Evolutionary conservation across 2,329 filamentous ascomycete species (phyloP).

Genomic region (Nigrospora sphaerica): DNA sequence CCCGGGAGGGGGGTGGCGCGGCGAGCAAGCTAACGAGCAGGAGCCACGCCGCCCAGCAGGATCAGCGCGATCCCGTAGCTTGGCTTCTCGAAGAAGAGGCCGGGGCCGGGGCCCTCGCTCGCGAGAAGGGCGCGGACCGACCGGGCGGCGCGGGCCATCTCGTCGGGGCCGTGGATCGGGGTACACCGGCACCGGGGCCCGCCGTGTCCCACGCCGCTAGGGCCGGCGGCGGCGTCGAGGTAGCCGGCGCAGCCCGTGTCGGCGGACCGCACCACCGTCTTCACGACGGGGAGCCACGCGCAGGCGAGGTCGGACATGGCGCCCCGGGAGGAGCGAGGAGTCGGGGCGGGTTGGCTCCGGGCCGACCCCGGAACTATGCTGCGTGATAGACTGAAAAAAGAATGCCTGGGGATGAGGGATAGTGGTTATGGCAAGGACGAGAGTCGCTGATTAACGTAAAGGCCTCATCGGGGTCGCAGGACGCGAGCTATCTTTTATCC

Average conservation of each 20-base stretch:
- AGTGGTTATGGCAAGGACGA: not conserved
- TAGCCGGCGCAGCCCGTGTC: not conserved
- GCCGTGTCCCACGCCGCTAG: not conserved
- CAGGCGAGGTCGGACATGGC: no score
- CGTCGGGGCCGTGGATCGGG: not conserved
- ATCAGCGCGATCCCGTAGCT: not conserved
- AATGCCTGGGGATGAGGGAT: not conserved
- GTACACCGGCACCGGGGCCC: not conserved
- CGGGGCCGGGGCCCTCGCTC: not conserved
- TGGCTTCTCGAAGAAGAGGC: not conserved
- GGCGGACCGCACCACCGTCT: not conserved
- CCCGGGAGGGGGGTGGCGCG: no score
- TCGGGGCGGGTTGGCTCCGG: no score
- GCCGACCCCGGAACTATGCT: no score
- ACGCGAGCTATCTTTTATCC: no score
- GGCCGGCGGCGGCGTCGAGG: not conserved
- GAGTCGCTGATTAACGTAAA: no score
- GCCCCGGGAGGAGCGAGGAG: no score
- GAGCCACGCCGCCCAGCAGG: not conserved
- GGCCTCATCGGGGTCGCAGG: no score
- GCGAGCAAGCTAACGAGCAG: not conserved
- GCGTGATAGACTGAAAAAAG: not conserved
- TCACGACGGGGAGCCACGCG: no score
- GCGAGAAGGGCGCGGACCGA: not conserved
- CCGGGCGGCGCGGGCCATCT: not conserved